phyloP scores from a whole-genome alignment of 2,329 filamentous ascomycete species.

The Simplicillium sp. region DNA sequence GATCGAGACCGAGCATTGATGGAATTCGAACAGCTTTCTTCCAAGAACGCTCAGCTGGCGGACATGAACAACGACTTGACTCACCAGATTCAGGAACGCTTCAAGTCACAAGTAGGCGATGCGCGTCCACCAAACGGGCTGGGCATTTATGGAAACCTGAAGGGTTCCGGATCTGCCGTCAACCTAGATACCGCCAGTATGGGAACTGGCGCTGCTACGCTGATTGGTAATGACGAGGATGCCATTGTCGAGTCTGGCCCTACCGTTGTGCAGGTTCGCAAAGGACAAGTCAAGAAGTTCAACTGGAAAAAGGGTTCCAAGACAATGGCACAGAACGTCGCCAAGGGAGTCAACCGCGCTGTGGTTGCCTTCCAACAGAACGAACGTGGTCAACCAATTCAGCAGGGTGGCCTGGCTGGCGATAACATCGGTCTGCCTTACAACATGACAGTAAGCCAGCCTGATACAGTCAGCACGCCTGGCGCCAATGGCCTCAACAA shows the following conservation, averaged over 20 bases:
- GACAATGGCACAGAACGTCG: slow-evolving; percentile 86
- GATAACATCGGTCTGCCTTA: slow-evolving; percentile 64
- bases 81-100: slow-evolving; percentile 85
- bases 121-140: slow-evolving; percentile 41
- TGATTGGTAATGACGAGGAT: slow-evolving; percentile 58
- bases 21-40: slow-evolving; percentile 90
- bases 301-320: slow-evolving; percentile 98
- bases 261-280: slow-evolving; percentile 92
- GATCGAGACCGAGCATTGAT: slow-evolving; percentile 89
- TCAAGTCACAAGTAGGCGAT: slow-evolving; percentile 66
- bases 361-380: slow-evolving; percentile 63
- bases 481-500: slow-evolving; percentile 20
- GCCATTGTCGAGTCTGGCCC: slow-evolving; percentile 61
- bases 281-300: slow-evolving; percentile 91
- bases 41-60: slow-evolving; percentile 87
- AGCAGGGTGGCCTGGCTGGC: slow-evolving; percentile 42
- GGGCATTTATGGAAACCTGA: slow-evolving; percentile 47
- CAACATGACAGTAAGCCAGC: slow-evolving; percentile 52
- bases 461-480: slow-evolving; percentile 27
- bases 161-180: slow-evolving; percentile 37
- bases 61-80: slow-evolving; percentile 95
- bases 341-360: slow-evolving; percentile 87
- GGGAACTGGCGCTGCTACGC: slow-evolving; percentile 46
- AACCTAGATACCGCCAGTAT: slow-evolving; percentile 44
- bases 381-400: slow-evolving; percentile 45